Base-by-base conservation (phyloP, 169 alveolate species). In the Cryptosporidium viatorum region DNA sequence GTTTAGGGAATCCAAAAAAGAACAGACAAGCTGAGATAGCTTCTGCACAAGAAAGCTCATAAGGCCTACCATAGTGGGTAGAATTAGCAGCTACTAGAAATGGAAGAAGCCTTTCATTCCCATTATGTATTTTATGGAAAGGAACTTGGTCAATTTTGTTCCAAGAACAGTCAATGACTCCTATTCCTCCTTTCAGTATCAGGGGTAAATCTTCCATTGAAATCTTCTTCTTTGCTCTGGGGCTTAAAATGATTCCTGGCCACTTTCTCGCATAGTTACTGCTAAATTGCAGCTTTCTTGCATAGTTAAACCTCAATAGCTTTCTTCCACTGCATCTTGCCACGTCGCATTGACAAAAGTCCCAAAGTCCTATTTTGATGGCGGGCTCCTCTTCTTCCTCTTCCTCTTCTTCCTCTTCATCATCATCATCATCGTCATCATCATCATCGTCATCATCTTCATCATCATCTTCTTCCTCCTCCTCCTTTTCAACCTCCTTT, bases 161-260 rank as follows among this genome's bases (percentile, higher is more conserved):
- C 99, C 99, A 97, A 60, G 99, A 96, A 68, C 99, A 97, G 93
- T 97, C 99, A 39, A 97, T 96, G 12, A 97, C 99, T 71, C 97
- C 96, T 18, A 97, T 85, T 16, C 99, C 99, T 26, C 91, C 92
- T 31, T 91, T 85, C 58, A 85, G 70, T 26, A 97, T 92, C n/a
- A 96, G 70, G 4, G 93, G 97, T 26, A 68, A 85, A 86, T 97
- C 99, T 69, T 93, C 97, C 67, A 92, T 89, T 9, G 97, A 93
- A n/a, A 96, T 51, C 59, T 94, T 84, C 70, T 91, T 91, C 67
- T 86, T 94, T 18, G 97, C 98, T 33, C 92, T 91, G 26, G 99
- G 98, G n/a, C 97, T 95, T 43, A 97, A 86, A 21, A 97, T 96
- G 7, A 97, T 91, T 18, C 99, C 99, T 12, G 94, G 80, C 93